Conservation (phyloP, 176 grass and related monocot species). For the Eragrostis curvula region DNA sequence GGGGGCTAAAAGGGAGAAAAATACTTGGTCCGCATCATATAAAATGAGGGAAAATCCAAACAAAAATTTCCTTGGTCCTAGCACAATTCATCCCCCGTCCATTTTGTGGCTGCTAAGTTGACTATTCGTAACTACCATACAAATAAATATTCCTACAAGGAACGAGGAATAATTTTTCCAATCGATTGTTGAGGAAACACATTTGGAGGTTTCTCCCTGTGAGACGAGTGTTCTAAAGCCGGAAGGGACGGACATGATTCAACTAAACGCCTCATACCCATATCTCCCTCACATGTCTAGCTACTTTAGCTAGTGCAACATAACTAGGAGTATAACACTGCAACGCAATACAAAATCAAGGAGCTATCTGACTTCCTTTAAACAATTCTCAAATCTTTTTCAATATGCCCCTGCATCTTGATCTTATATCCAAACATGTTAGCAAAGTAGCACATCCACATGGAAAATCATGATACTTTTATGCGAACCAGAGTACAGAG, state of each 20-base stretch:
- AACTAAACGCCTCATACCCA: not conserved
- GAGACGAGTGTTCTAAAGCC: not conserved
- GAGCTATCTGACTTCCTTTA: conserved; percentile 26
- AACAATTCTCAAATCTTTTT: conserved; percentile 14
- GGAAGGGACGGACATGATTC: not conserved
- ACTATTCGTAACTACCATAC: not conserved
- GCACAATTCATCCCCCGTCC: too few relatives aligned
- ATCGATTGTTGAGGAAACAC: not conserved
- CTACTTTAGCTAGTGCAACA: not conserved
- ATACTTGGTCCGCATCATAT: too few relatives aligned
- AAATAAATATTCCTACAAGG: too few relatives aligned
- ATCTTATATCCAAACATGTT: conserved; percentile 15
- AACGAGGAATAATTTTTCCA: not conserved
- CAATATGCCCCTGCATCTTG: conserved; percentile 14
- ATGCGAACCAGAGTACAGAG: not conserved
- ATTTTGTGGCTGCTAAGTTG: too few relatives aligned
- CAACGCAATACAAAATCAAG: not conserved
- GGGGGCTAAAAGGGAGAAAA: too few relatives aligned
- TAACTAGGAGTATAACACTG: conserved; percentile 3
- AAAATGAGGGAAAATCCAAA: too few relatives aligned
- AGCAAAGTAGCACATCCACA: conserved; percentile 9
- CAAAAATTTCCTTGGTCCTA: not conserved
- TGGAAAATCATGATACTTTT: not conserved
- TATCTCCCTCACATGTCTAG: not conserved
- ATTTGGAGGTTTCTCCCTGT: not conserved